Evolutionary conservation across 2,329 filamentous ascomycete genomes (phyloP).

Genomic region (Penicillium sp.): DNA sequence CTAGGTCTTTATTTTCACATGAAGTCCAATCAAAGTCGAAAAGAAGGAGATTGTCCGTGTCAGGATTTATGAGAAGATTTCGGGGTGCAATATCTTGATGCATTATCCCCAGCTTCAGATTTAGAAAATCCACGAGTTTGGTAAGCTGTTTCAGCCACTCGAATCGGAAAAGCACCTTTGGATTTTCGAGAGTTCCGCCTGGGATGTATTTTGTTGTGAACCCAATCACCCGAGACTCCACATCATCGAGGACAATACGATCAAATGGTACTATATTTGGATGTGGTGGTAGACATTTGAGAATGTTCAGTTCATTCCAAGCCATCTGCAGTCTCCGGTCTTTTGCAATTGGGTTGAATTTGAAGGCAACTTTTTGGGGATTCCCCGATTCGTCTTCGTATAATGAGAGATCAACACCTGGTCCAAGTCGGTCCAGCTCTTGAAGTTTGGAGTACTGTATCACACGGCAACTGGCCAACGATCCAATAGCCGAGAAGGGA

Average conservation of each 20-base stretch:
- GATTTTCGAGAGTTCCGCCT: constrained; percentile 23
- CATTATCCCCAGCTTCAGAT: constrained; percentile 23
- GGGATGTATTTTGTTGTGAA: constrained; percentile 26
- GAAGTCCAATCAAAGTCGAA: constrained; percentile 24
- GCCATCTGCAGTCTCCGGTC: constrained; percentile 16
- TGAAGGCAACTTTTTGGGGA: constrained; percentile 18
- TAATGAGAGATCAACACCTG: constrained; percentile 15
- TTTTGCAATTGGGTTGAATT: constrained; percentile 19
- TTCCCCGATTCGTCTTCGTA: constrained; percentile 17
- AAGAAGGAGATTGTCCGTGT: constrained; percentile 20
- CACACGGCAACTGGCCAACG: constrained; percentile 15
- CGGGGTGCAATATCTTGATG: constrained; percentile 31
- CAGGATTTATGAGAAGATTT: constrained; percentile 27
- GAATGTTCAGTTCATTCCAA: constrained; percentile 27
- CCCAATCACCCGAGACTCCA: constrained; percentile 24
- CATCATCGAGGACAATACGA: constrained; percentile 23
- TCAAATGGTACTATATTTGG: constrained; percentile 28
- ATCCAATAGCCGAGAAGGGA: constrained; percentile 15
- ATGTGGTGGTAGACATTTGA: constrained; percentile 24
- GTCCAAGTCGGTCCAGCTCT: constrained; percentile 19
- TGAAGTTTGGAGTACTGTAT: constrained; percentile 18
- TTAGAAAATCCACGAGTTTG: constrained; percentile 21
- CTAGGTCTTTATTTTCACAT: constrained; percentile 16
- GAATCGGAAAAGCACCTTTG: constrained; percentile 20
- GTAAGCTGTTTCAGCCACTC: constrained; percentile 24